Evolutionary conservation across 73 alveolate species (phyloP), one percentile per base, ranked within the genome.

Genomic region (Paramecium primaurelia): DNA sequence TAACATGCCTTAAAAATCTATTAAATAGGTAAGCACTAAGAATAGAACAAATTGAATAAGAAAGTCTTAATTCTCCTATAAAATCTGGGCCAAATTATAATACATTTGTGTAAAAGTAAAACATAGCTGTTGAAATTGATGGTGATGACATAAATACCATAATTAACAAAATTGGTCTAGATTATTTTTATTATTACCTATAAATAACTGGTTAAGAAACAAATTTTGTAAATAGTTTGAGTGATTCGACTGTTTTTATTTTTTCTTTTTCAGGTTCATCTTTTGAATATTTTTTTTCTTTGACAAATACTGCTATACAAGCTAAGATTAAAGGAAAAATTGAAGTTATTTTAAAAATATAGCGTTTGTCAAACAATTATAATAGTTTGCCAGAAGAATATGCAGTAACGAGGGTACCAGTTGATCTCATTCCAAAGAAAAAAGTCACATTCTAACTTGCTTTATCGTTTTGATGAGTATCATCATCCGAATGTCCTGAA

Each of bases 391-490:
- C 93, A n/a, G 88, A 73, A 1, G 71, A 64, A 87, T 87, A 87
- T n/a, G 93, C 93, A 0, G 86, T 77, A 8, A 87, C 93, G 38
- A 87, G 44, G 10, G 93, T 38, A 1, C 93, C 93, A 10, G 58
- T 59, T 25, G 88, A 64, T 59, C 93, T 59, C 71, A 87, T 87
- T 38, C 93, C 93, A 64, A 87, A 87, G 36, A 87, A 87, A 22
- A 87, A 77, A 9, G 93, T 64, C 69, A 87, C 93, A 22, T 87
- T 87, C 71, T 87, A 64, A 64, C 88, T 77, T 1, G 93, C 93
- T 68, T 54, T 73, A 9, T 58, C 88, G n/a, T 87, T 28, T 80
- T 40, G 25, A 44, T 64, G 84, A 3, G 84, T 64, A 34, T 73
- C 87, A 2, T 77, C 94, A 28, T 77, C 71, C 0, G 77, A 36